Evolutionary conservation across 2,329 filamentous ascomycete genomes (phyloP).

Genomic region (Chrysosporium keratinophilum): DNA sequence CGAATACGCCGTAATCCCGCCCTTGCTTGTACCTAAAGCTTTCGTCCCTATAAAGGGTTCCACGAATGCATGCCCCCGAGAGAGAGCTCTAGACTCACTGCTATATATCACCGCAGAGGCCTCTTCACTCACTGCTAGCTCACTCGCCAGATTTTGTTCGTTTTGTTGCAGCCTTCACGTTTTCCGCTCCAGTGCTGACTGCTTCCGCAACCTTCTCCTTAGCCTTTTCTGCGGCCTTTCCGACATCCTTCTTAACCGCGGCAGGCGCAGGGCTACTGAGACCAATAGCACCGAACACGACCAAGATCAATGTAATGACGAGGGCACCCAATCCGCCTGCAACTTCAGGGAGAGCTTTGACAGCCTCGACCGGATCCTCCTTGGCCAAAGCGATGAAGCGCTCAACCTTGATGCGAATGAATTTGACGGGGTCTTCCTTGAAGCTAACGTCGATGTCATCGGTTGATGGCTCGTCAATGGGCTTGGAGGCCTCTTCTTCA

Average conservation of each 20-base stretch:
- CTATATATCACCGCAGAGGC: neutral
- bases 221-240: slow-evolving; percentile 58
- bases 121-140: neutral
- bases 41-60: neutral
- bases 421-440: slow-evolving; percentile 78
- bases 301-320: slow-evolving; percentile 56
- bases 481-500: slow-evolving; percentile 66
- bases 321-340: slow-evolving; percentile 68
- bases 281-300: slow-evolving; percentile 58
- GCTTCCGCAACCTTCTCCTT: slow-evolving; percentile 58
- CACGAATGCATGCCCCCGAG: neutral
- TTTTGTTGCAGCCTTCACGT: slow-evolving; percentile 63
- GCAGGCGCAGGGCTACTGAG: slow-evolving; percentile 53
- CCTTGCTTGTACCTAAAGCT: neutral
- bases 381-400: slow-evolving; percentile 79
- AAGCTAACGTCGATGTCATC: slow-evolving; percentile 62
- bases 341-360: slow-evolving; percentile 85
- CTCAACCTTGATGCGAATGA: slow-evolving; percentile 83
- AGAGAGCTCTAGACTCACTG: neutral
- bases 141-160: slow-evolving; percentile 37
- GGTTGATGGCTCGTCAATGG: slow-evolving; percentile 50
- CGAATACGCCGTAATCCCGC: slow-evolving; percentile 2
- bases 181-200: slow-evolving; percentile 53
- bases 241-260: slow-evolving; percentile 61
- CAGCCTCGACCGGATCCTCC: slow-evolving; percentile 69